Percentiles rank a stretch among this genome's conserved stretches.
Evolutionary conservation across 441 rosid species (phyloP).

Genomic region (Erysimum cheiri): DNA sequence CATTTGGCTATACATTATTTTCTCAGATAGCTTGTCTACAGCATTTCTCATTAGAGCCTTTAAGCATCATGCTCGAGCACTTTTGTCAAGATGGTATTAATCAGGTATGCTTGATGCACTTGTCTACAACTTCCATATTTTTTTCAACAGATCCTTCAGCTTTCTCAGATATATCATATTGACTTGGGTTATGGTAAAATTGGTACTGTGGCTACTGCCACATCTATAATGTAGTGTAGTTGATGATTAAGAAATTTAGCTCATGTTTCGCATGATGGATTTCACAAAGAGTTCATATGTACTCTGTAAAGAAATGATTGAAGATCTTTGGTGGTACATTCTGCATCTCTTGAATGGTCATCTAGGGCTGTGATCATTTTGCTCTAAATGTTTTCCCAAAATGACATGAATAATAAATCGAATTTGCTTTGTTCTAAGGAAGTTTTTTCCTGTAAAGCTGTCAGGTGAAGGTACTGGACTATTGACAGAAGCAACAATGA

Average conservation of each 20-base stretch:
- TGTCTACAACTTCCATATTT: conserved; percentile 9
- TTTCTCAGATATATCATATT: conserved; percentile 20
- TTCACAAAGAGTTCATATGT: conserved; percentile 8
- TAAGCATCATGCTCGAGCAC: conserved; percentile 63
- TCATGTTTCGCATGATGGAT: conserved; percentile 20
- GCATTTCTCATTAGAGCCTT: conserved; percentile 78
- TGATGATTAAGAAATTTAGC: conserved; percentile 26
- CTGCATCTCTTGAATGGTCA: conserved; percentile 13
- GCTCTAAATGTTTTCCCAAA: background rate
- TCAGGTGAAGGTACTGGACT: conserved; percentile 53
- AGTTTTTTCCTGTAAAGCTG: conserved; percentile 46
- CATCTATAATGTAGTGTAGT: background rate
- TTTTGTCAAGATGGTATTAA: conserved; percentile 54
- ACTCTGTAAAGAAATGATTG: conserved; percentile 5
- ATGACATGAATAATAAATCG: background rate
- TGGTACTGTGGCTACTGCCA: conserved; percentile 30
- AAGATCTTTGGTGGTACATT: conserved; percentile 28
- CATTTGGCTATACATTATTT: conserved; percentile 25
- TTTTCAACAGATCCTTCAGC: conserved; percentile 2
- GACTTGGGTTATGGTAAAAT: conserved; percentile 14
- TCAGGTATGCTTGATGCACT: conserved; percentile 53
- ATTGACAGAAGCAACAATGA: conserved; percentile 54
- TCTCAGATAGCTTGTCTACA: conserved; percentile 88
- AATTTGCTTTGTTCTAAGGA: conserved; percentile 21
- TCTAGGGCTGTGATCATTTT: conserved; percentile 7